Evolutionary conservation across 1,284 basidiomycete species (phyloP), one percentile per base, ranked within the genome.

Genomic region (Cutaneotrichosporon daszewskae): DNA sequence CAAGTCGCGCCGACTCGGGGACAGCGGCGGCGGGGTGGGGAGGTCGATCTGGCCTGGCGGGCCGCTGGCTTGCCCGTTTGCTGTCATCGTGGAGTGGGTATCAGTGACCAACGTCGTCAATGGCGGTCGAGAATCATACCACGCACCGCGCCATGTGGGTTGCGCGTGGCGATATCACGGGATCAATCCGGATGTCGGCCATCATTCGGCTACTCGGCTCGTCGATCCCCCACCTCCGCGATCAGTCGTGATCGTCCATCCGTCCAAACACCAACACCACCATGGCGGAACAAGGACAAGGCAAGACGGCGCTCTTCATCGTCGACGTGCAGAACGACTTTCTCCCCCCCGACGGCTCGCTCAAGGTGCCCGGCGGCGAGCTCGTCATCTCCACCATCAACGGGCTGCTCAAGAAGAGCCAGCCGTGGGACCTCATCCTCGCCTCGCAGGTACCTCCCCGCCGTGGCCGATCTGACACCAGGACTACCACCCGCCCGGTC

Each of bases 241-340:
- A 31, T 6, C 8, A 31, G 13, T 26, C 16, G 29, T 11, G 10
- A 26, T 37, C 35, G n/a, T 27, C 9, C n/a, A 13, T 25, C 17
- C 20, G 7, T 36, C 34, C 25, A 28, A 25, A 13, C 32, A 25
- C n/a, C 31, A 5, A 17, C 27, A 22, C 19, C 19, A 33, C 12
- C 25, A 22, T 32, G 27, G 20, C 38, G 16, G 10, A 19, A 29
- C 23, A 31, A 36, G 33, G 31, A 22, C 16, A 28, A n/a, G n/a
- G n/a, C 39, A 57, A 53, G 25, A 69, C 68, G 5, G 79, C 77
- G 1, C 69, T 81, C 31, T 54, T 81, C 37, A 62, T 80, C 32
- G 74, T 81, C 32, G 81, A 83, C 61, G 71, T 80, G 12, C 80
- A 83, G 59, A 74, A 81, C 58, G 80, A 82, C 66, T 83, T 82